Evolutionary conservation across 257 asterid species (phyloP), one percentile per base, ranked within the genome.

Genomic region (Anisodus acutangulus): DNA sequence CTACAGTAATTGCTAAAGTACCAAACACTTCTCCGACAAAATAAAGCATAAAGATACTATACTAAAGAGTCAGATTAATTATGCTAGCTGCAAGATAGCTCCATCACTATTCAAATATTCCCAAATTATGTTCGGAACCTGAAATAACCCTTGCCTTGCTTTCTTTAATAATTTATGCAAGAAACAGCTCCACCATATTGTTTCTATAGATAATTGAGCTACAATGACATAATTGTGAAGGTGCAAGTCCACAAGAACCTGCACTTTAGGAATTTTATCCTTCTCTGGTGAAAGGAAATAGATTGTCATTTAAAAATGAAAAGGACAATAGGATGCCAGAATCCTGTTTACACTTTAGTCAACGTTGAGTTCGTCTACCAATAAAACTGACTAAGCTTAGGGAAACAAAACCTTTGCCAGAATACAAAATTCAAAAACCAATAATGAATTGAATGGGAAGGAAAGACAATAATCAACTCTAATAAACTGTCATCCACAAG

Each of bases 271-370:
- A 35, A 66, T 66, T 5, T 35, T 31, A 31, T 66, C 10, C 74
- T 66, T 35, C n/a, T 66, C 74, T 5, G 19, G 74, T 6, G 39
- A 66, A 66, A 60, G 12, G 67, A 60, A 11, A 26, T 63, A 63
- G 70, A 63, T 63, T 22, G 70, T 63, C 69, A 63, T 63, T 63
- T 63, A 63, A 22, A 63, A 63, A 22, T 63, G 35, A 60, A n/a
- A 63, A 9, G 6, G 15, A n/a, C 3, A 11, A 59, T 31, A 67
- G 2, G 22, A 67, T 13, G 9, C n/a, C 47, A 67, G n/a, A 49
- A 13, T 35, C 74, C 49, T 11, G 47, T 67, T 31, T 35, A 67
- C 10, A 12, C 22, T 12, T 13, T 12, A 35, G 19, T 67, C 74
- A 67, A 9, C 5, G 19, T 37, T 35, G 49, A 31, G 5, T 12